A percentile compares a stretch with the other conserved stretches of the same genome.
These are phyloP conservation scores for Ramaria rubella DNA, from an alignment of 768 basidiomycete species.

Conservation along the genomic window DNA sequence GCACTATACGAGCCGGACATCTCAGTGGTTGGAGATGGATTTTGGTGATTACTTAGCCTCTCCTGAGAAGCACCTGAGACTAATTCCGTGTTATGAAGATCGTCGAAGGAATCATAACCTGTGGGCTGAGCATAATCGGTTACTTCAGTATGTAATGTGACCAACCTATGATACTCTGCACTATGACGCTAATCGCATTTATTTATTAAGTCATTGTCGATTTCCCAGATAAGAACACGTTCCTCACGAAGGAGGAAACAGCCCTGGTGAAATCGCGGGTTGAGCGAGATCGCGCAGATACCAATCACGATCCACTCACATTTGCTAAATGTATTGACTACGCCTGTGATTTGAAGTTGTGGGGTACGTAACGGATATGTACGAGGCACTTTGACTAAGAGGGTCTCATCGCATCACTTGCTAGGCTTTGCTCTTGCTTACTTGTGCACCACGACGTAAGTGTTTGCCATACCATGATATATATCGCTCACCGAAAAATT, in stretches of 20 bases:
- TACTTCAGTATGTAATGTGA: slow-evolving; percentile 7
- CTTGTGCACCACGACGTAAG: slow-evolving; percentile 7
- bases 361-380: slow-evolving; percentile 9
- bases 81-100: slow-evolving; percentile 10
- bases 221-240: slow-evolving; percentile 26
- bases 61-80: slow-evolving; percentile 4
- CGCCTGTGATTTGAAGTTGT: slow-evolving; percentile 21
- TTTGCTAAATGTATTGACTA: slow-evolving; percentile 15
- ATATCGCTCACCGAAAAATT: background rate
- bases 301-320: slow-evolving; percentile 19
- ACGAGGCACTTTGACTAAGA: background rate
- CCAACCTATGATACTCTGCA: too few species aligned
- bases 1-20: slow-evolving; percentile 10
- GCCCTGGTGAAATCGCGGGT: slow-evolving; percentile 18
- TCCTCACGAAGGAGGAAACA: slow-evolving; percentile 21
- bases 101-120: slow-evolving; percentile 16
- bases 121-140: slow-evolving; percentile 14
- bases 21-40: slow-evolving; percentile 26
- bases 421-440: slow-evolving; percentile 7
- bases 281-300: slow-evolving; percentile 23
- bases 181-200: background rate
- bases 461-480: background rate
- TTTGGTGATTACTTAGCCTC: slow-evolving; percentile 20
- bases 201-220: slow-evolving; percentile 20
- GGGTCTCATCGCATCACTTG: background rate